These are phyloP conservation scores for Vitis hybrid DNA, from an alignment of 177 flowering plant genomes.

Conservation along the genomic window DNA sequence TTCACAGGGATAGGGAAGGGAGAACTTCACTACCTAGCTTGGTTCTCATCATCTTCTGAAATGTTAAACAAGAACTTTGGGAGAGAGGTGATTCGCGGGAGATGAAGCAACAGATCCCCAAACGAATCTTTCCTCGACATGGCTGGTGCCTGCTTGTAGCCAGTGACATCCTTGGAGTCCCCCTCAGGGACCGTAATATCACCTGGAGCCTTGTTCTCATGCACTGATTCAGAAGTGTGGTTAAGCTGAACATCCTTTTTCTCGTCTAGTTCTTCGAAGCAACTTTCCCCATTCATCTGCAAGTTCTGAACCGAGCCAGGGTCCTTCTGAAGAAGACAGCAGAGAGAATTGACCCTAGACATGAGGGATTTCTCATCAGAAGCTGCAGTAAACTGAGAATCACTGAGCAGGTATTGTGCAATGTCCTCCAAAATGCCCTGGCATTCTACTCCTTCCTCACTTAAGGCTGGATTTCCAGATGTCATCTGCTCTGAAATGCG, in stretches of 20 bases:
- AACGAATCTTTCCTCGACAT: slow-evolving; percentile 82
- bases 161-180: slow-evolving; percentile 28
- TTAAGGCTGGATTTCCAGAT: slow-evolving; percentile 42
- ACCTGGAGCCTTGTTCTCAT: slow-evolving; percentile 11
- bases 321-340: slow-evolving; percentile 78
- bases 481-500: slow-evolving; percentile 66
- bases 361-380: slow-evolving; percentile 80
- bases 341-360: slow-evolving; percentile 88
- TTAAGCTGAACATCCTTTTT: slow-evolving; percentile 14
- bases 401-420: slow-evolving; percentile 66
- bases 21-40: slow-evolving; percentile 26
- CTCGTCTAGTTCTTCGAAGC: slow-evolving; percentile 13
- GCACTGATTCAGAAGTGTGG: not conserved
- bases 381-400: slow-evolving; percentile 50
- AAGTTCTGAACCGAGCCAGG: slow-evolving; percentile 26
- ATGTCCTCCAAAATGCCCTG: slow-evolving; percentile 65
- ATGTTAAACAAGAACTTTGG: slow-evolving; percentile 80
- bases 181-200: slow-evolving; percentile 23
- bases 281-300: slow-evolving; percentile 25
- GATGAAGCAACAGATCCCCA: slow-evolving; percentile 74
- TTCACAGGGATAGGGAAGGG: not conserved
- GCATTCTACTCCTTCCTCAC: slow-evolving; percentile 37
- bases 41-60: slow-evolving; percentile 59
- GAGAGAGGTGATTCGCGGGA: slow-evolving; percentile 86
- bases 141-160: slow-evolving; percentile 37